A percentile compares a stretch with the other conserved stretches of the same genome.
Conservation (phyloP, 176 grass and related monocot species). For the Eragrostis nindensis region DNA sequence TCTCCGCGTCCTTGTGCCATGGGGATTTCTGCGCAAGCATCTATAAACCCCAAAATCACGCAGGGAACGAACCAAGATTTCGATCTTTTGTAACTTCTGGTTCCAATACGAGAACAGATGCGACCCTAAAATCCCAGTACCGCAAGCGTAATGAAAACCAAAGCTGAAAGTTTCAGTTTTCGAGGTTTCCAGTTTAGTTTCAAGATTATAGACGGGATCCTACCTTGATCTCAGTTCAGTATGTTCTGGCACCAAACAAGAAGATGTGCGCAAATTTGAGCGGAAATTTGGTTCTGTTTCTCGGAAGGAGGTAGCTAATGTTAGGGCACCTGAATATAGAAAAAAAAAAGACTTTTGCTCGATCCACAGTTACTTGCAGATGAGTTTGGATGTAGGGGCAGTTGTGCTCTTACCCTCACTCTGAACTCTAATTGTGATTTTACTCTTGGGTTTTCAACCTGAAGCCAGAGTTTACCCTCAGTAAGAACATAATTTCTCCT, state of each 20-base stretch:
- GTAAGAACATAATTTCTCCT: no score
- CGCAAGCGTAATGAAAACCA: background rate
- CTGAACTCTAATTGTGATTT: no score
- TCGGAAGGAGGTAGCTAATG: slow-evolving; percentile 1
- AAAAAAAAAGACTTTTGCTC: background rate
- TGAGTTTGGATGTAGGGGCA: no score
- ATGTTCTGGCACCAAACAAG: background rate
- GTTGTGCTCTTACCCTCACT: no score
- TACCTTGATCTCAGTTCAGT: background rate
- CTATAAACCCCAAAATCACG: slow-evolving; percentile 32
- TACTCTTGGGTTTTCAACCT: no score
- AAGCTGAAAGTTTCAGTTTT: slow-evolving; percentile 17
- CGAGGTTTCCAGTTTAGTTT: slow-evolving; percentile 19
- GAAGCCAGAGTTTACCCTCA: no score
- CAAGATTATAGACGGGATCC: background rate
- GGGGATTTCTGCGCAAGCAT: background rate
- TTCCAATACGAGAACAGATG: background rate
- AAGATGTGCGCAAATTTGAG: background rate
- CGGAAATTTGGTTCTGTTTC: background rate
- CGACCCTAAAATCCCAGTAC: background rate
- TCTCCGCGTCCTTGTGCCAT: background rate
- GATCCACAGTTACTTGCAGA: no score
- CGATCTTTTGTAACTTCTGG: background rate
- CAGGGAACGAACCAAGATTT: background rate
- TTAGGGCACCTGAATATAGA: background rate